Conservation (phyloP, 2,329 filamentous ascomycete species). For the Paracoccidioides brasiliensis region DNA sequence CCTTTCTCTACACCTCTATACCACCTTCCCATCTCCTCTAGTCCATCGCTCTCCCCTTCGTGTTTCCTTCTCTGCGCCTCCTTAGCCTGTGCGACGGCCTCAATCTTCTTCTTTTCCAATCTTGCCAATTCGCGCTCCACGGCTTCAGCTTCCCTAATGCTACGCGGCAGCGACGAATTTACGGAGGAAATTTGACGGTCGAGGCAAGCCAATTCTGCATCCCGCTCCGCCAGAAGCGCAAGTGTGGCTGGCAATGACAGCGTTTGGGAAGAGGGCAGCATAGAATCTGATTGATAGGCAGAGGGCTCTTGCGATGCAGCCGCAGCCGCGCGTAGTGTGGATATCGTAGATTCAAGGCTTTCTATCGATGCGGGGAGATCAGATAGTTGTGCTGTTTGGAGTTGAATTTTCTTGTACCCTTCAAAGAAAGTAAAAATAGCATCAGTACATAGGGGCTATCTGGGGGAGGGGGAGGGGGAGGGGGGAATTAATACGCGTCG, state of each 20-base stretch:
- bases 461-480: no score
- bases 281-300: conserved; percentile 42
- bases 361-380: conserved; percentile 41
- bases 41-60: conserved; percentile 33
- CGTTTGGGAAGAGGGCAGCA: conserved; percentile 21
- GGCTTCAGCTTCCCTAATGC: conserved; percentile 32
- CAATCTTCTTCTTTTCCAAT: conserved; percentile 33
- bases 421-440: neutral
- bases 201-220: conserved; percentile 28
- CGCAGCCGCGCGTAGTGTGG: conserved; percentile 42
- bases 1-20: conserved; percentile 30
- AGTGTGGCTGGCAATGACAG: conserved; percentile 30
- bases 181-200: conserved; percentile 30
- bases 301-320: conserved; percentile 48
- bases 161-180: conserved; percentile 32
- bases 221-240: conserved; percentile 27
- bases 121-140: conserved; percentile 31
- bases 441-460: neutral
- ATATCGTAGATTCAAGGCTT: conserved; percentile 38
- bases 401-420: conserved; percentile 43
- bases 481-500: conserved; percentile 30
- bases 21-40: conserved; percentile 36
- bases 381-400: conserved; percentile 40
- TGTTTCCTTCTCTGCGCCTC: conserved; percentile 31
- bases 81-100: conserved; percentile 35